Percentiles rank a stretch among this genome's conserved stretches.
phyloP scores from a whole-genome alignment of 345 rosid species.

The Sonneratia alba region DNA sequence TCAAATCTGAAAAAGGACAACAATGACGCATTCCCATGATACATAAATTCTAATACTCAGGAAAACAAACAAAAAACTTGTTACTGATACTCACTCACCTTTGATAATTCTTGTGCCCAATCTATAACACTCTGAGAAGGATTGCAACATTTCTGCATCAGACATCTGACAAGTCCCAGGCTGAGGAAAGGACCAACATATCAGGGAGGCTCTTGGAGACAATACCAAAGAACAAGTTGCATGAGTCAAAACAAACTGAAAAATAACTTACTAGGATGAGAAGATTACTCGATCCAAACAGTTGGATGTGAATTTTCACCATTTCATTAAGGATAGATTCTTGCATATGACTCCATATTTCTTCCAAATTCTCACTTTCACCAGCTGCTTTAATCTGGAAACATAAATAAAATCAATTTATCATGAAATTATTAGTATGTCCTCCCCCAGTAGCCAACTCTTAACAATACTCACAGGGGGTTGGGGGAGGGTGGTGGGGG shows the following conservation, averaged over 20 bases:
- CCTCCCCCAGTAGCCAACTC: neutral
- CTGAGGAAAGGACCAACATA: constrained; percentile 23
- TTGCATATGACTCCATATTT: constrained; percentile 56
- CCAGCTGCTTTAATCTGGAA: constrained; percentile 42
- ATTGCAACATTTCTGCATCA: constrained; percentile 49
- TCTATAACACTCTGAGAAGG: constrained; percentile 56
- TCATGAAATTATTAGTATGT: constrained; percentile 1
- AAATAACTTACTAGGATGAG: constrained; percentile 40
- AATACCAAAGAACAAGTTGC: neutral
- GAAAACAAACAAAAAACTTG: neutral
- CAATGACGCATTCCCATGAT: neutral
- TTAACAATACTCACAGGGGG: too few species aligned
- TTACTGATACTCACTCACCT: constrained; percentile 34
- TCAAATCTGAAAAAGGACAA: constrained; percentile 41
- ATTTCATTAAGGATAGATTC: constrained; percentile 40
- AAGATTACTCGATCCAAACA: constrained; percentile 79
- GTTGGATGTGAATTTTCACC: constrained; percentile 52
- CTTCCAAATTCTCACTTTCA: constrained; percentile 43
- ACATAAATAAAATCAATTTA: neutral
- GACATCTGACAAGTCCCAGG: constrained; percentile 40
- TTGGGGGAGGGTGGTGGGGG: neutral
- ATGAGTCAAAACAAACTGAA: neutral
- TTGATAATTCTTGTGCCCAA: constrained; percentile 61
- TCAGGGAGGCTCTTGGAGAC: neutral
- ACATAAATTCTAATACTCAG: neutral